Percentiles rank a stretch among this genome's conserved stretches.
phyloP scores from a whole-genome alignment of 1,139 yeast species.

The Zygosaccharomyces pseudobailii region DNA sequence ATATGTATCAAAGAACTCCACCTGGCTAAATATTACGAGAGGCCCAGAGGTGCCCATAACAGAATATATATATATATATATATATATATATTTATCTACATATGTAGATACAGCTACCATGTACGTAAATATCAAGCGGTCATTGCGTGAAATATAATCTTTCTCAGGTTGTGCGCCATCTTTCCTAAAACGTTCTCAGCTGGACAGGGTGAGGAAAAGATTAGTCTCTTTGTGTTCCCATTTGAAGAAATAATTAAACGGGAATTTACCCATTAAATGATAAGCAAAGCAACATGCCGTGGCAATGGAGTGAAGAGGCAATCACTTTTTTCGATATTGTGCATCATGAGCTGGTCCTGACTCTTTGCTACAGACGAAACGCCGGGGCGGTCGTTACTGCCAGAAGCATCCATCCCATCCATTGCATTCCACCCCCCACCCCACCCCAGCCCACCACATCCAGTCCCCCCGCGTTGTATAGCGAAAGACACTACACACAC shows the following conservation, averaged over 20 bases:
- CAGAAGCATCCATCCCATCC: not conserved
- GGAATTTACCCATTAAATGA: not conserved
- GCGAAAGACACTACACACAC: not conserved
- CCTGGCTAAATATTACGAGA: too few species aligned
- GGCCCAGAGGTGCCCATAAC: too few species aligned
- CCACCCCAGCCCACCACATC: not conserved
- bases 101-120: not conserved
- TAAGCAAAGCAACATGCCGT: slow-evolving; percentile 3
- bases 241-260: slow-evolving; percentile 4
- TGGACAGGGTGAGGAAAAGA: not conserved
- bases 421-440: not conserved
- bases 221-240: slow-evolving; percentile 1
- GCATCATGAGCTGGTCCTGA: not conserved
- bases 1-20: too few species aligned
- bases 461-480: not conserved
- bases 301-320: not conserved
- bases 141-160: slow-evolving; percentile 5
- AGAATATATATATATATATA: too few species aligned
- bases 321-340: not conserved
- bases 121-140: not conserved
- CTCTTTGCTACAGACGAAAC: not conserved
- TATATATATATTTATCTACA: not conserved
- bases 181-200: slow-evolving; percentile 2
- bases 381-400: not conserved
- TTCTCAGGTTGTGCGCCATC: slow-evolving; percentile 1